Conservation (phyloP, 2,329 filamentous ascomycete genomes). For the Microcyclospora pomicola region DNA sequence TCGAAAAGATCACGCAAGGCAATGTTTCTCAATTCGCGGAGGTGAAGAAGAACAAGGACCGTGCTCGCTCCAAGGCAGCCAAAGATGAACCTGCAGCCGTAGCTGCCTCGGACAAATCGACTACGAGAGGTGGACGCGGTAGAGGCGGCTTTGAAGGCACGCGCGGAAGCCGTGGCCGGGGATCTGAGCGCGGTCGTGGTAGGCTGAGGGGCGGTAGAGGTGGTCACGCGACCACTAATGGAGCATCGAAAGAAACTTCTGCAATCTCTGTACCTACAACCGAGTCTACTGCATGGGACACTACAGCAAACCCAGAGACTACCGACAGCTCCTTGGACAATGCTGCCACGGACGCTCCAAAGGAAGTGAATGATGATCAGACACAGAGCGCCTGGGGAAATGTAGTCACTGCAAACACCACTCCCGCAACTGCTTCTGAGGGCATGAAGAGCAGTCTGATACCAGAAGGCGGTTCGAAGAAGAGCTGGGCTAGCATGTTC, state of each 20-base stretch:
- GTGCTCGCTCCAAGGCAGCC: slow-evolving; percentile 58
- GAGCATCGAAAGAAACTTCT: slow-evolving; percentile 46
- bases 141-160: slow-evolving; percentile 35
- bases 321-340: slow-evolving; percentile 14
- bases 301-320: slow-evolving; percentile 26
- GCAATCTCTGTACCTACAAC: slow-evolving; percentile 49
- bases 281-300: slow-evolving; percentile 52
- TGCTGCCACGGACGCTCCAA: slow-evolving; percentile 4
- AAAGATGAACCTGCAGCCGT: slow-evolving; percentile 41
- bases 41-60: slow-evolving; percentile 67
- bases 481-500: slow-evolving; percentile 43
- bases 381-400: slow-evolving; percentile 32
- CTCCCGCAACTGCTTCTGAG: slow-evolving; percentile 21
- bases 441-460: slow-evolving; percentile 21
- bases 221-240: slow-evolving; percentile 44
- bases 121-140: slow-evolving; percentile 26
- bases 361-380: slow-evolving; percentile 10
- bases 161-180: slow-evolving; percentile 49
- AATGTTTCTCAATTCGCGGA: slow-evolving; percentile 73
- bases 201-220: slow-evolving; percentile 47
- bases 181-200: slow-evolving; percentile 42
- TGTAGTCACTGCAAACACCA: slow-evolving; percentile 14
- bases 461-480: slow-evolving; percentile 29
- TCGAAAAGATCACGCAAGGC: slow-evolving; percentile 68
- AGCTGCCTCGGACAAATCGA: slow-evolving; percentile 32